These are phyloP conservation scores for Orbilia ellipsospora DNA, from an alignment of 2,329 filamentous ascomycete genomes.

Conservation along the genomic window DNA sequence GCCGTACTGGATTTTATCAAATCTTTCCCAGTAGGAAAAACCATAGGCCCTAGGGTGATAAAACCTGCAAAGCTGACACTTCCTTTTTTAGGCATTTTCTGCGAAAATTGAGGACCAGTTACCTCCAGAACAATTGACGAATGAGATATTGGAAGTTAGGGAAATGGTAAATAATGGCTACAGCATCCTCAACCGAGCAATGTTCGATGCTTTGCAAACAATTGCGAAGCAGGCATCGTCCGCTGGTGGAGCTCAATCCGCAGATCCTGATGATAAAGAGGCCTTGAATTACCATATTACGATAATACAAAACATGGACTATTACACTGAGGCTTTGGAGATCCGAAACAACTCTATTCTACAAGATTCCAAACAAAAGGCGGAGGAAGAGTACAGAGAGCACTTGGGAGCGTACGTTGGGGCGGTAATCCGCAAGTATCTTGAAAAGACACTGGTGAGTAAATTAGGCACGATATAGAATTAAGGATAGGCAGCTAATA, in stretches of 20 bases:
- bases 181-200: slow-evolving; percentile 85
- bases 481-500: not conserved
- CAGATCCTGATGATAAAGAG: slow-evolving; percentile 90
- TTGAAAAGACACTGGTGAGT: slow-evolving; percentile 79
- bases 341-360: slow-evolving; percentile 78
- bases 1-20: slow-evolving; percentile 96
- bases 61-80: slow-evolving; percentile 7
- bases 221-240: slow-evolving; percentile 79
- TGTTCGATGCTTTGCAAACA: slow-evolving; percentile 97
- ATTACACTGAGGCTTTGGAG: slow-evolving; percentile 92
- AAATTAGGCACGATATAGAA: slow-evolving; percentile 58
- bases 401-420: slow-evolving; percentile 89
- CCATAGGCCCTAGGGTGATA: slow-evolving; percentile 25
- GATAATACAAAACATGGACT: slow-evolving; percentile 98
- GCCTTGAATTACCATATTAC: slow-evolving; percentile 97
- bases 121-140: slow-evolving; percentile 54
- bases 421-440: slow-evolving; percentile 85
- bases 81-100: slow-evolving; percentile 56
- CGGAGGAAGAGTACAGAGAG: slow-evolving; percentile 80
- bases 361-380: slow-evolving; percentile 83
- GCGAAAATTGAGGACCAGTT: slow-evolving; percentile 59
- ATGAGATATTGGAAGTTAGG: slow-evolving; percentile 75
- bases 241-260: slow-evolving; percentile 58
- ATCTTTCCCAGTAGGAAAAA: slow-evolving; percentile 75
- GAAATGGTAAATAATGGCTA: slow-evolving; percentile 87